A percentile compares a stretch with the other conserved stretches of the same genome.
These are phyloP conservation scores for Yamadazyma insecticola DNA, from an alignment of 805 yeast species.

Conservation along the genomic window DNA sequence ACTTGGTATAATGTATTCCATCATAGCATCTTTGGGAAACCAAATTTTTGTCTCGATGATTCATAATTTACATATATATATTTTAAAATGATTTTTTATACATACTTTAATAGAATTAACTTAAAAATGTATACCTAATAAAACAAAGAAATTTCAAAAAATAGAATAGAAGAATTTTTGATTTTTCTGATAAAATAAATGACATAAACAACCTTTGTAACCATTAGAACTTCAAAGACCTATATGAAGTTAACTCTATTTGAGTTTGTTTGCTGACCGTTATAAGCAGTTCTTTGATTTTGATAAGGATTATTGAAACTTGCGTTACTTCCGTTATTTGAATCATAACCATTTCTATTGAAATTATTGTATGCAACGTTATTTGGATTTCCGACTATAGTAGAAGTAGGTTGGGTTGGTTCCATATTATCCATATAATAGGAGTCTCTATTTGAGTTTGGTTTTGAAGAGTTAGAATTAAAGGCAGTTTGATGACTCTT, in stretches of 20 bases:
- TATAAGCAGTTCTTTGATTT: constrained; percentile 9
- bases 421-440: constrained; percentile 22
- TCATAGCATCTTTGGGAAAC: constrained; percentile 47
- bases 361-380: constrained; percentile 17
- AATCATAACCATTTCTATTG: constrained; percentile 6
- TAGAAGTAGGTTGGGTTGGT: constrained; percentile 41
- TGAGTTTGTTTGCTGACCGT: constrained; percentile 5
- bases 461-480: constrained; percentile 10
- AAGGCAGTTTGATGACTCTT: constrained; percentile 9
- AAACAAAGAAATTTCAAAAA: too few species aligned
- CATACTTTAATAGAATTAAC: too few species aligned
- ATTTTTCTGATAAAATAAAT: too few species aligned
- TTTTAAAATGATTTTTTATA: background rate
- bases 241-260: constrained; percentile 11
- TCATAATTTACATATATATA: background rate
- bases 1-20: constrained; percentile 52
- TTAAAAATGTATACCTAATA: too few species aligned
- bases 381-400: constrained; percentile 37
- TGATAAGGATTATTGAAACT: constrained; percentile 14
- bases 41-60: constrained; percentile 26
- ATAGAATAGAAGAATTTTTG: too few species aligned
- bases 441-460: constrained; percentile 22
- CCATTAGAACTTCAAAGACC: too few species aligned
- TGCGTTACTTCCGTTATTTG: constrained; percentile 5
- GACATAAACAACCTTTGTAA: too few species aligned